Evolutionary conservation across 768 basidiomycete species (phyloP).

Genomic region (Cyclocybe cylindracea): DNA sequence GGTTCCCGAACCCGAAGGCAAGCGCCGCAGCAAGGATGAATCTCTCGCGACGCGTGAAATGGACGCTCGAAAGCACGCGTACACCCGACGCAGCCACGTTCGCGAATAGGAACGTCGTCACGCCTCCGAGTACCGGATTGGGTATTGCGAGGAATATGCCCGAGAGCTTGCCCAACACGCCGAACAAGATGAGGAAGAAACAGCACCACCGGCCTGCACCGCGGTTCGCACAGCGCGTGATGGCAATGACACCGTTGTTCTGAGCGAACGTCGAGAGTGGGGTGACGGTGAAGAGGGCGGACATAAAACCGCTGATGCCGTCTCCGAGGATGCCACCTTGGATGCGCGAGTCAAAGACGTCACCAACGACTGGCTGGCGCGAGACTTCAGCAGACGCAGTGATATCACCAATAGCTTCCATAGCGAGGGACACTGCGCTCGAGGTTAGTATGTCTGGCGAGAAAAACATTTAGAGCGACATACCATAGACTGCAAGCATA

Average conservation of each 20-base stretch:
- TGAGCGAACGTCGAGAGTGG: slow-evolving; percentile 82
- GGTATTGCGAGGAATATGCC: slow-evolving; percentile 87
- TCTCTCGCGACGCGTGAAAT: slow-evolving; percentile 64
- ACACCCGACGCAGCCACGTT: slow-evolving; percentile 71
- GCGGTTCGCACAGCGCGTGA: slow-evolving; percentile 84
- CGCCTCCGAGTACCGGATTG: slow-evolving; percentile 79
- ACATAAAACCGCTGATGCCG: slow-evolving; percentile 79
- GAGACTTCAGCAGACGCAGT: slow-evolving; percentile 85
- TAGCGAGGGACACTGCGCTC: slow-evolving; percentile 60
- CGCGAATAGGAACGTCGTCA: slow-evolving; percentile 86
- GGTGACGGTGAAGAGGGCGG: slow-evolving; percentile 79
- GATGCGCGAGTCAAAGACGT: slow-evolving; percentile 78
- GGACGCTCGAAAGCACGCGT: slow-evolving; percentile 62
- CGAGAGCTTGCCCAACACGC: slow-evolving; percentile 78
- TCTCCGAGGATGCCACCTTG: slow-evolving; percentile 84
- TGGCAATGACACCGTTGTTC: slow-evolving; percentile 82
- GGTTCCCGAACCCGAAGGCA: slow-evolving; percentile 69
- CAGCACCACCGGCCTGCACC: slow-evolving; percentile 81
- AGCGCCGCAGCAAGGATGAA: slow-evolving; percentile 72
- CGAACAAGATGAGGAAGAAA: slow-evolving; percentile 76
- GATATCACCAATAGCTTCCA: slow-evolving; percentile 88
- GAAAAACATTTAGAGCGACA: neutral
- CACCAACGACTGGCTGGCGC: slow-evolving; percentile 68
- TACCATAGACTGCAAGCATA: slow-evolving; percentile 40
- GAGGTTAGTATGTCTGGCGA: neutral